These are phyloP conservation scores for Quercus gilva DNA, from an alignment of 306 rosid genomes.

Conservation along the genomic window DNA sequence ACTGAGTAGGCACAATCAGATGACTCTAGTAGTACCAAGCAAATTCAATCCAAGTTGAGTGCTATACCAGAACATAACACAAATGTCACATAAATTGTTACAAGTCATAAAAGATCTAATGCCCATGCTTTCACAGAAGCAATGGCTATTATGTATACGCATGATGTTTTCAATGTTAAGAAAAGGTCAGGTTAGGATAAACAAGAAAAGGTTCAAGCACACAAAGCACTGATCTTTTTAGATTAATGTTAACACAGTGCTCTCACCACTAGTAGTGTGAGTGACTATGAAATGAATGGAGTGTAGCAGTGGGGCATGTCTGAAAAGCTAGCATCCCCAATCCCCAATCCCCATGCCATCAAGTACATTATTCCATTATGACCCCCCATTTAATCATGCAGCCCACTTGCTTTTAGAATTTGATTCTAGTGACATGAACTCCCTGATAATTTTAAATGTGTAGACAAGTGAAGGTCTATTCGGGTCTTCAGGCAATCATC, in stretches of 20 bases:
- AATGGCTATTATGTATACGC: not conserved
- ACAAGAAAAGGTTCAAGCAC: constrained; percentile 6
- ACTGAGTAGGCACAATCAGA: constrained; percentile 13
- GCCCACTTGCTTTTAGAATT: constrained; percentile 37
- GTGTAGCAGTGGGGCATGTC: constrained; percentile 31
- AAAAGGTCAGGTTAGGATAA: constrained; percentile 5
- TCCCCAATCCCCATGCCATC: constrained; percentile 19
- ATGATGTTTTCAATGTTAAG: not conserved
- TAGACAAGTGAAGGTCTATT: constrained; percentile 26
- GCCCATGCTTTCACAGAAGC: constrained; percentile 18
- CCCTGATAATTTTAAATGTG: constrained; percentile 16
- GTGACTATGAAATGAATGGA: not conserved
- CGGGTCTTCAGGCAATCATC: constrained; percentile 36
- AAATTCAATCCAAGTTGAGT: constrained; percentile 29
- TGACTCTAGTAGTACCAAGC: constrained; percentile 26
- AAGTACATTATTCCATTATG: constrained; percentile 27
- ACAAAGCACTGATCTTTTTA: constrained; percentile 8
- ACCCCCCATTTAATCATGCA: constrained; percentile 22
- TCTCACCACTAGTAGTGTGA: constrained; percentile 17
- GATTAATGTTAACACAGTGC: constrained; percentile 17
- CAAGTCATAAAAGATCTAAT: constrained; percentile 6
- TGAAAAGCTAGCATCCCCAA: constrained; percentile 30
- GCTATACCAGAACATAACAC: constrained; percentile 10
- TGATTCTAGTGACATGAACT: constrained; percentile 23
- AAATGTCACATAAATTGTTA: constrained; percentile 31